These are phyloP conservation scores for Curvularia spicifera DNA, from an alignment of 2,329 filamentous ascomycete species.

Conservation along the genomic window DNA sequence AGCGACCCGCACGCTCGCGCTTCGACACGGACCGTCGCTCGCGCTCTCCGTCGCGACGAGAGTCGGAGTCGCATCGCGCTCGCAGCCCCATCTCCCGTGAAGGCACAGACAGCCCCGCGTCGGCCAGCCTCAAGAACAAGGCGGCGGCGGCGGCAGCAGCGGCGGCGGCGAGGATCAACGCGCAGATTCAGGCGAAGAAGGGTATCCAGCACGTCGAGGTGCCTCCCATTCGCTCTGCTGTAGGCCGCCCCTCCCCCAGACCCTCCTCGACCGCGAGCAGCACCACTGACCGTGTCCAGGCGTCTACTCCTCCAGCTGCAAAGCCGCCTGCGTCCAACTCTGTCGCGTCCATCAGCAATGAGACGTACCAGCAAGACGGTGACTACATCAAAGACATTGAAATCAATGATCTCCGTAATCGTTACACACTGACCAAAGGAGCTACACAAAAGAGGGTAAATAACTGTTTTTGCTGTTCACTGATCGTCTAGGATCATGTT, in stretches of 20 bases:
- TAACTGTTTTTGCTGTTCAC: constrained; percentile 74
- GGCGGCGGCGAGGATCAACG: constrained; percentile 64
- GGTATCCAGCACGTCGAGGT: constrained; percentile 90
- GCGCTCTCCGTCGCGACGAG: constrained; percentile 73
- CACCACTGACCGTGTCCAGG: constrained; percentile 40
- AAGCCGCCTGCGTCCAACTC: constrained; percentile 62
- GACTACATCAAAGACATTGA: constrained; percentile 99
- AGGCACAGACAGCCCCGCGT: constrained; percentile 54
- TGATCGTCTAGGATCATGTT: constrained; percentile 64
- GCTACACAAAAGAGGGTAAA: constrained; percentile 99
- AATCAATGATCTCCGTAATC: constrained; percentile 96
- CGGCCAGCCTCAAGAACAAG: constrained; percentile 59
- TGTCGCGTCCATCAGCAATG: constrained; percentile 65
- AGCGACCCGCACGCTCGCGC: constrained; percentile 66
- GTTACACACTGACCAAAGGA: constrained; percentile 95
- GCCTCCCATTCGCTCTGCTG: constrained; percentile 74
- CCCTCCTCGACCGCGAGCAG: neutral
- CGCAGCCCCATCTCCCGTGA: constrained; percentile 75
- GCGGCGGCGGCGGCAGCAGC: constrained; percentile 81
- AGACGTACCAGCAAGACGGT: constrained; percentile 93
- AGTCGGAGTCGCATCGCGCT: constrained; percentile 73
- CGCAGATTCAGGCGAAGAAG: constrained; percentile 67
- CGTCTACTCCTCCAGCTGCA: constrained; percentile 57
- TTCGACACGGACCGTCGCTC: constrained; percentile 71
- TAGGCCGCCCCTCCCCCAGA: constrained; percentile 43